Base-by-base conservation (phyloP, 306 rosid genomes). In the Hylodesmum podocarpum region DNA sequence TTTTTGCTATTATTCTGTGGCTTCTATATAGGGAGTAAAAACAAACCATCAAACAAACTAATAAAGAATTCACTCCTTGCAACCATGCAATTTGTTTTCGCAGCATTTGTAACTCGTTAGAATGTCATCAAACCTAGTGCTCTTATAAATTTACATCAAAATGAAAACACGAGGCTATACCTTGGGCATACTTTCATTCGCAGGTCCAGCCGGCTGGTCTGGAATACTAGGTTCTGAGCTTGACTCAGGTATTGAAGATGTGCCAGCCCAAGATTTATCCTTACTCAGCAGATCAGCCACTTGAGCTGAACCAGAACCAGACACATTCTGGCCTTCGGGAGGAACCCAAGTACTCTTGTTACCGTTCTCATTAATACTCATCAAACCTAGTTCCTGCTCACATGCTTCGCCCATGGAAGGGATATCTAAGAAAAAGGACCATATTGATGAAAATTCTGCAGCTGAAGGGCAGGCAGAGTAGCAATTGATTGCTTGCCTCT, bases 401-500 rank as follows among this genome's bases (percentile, higher is more conserved):
- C 99, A 96, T 7, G 89, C 88, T 82, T 93, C 96, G 1, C 93
- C 89, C 2, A 39, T 79, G 16, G 94, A 76, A 62, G 90, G 90
- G 43, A 84, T 75, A 65, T 91, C 94, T 24, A 76, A 73, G 80
- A 88, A 85, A 73, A 93, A 96, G 33, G 98, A 80, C 99, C 99
- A 96, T 70, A 91, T 87, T n/a, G 97, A 90, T 57, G 98, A 92
- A 75, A 96, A 85, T 66, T 96, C 99, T 1, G 90, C 79, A 57
- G 98, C 90, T 5, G 99, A 91, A 9, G 99, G 99, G 84, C 99
- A 96, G 59, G 94, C 99, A 1, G 93, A 72, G 86, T 89, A 96
- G 77, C 97, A 87, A 78, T 84, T 93, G 75, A 96, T 82, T 1
- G 97, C 50, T 68, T 93, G 96, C 72, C 94, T 84, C 82, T 91